Evolutionary conservation across 164 flowering plant species (phyloP).

Genomic region (Cinnamomum chago): DNA sequence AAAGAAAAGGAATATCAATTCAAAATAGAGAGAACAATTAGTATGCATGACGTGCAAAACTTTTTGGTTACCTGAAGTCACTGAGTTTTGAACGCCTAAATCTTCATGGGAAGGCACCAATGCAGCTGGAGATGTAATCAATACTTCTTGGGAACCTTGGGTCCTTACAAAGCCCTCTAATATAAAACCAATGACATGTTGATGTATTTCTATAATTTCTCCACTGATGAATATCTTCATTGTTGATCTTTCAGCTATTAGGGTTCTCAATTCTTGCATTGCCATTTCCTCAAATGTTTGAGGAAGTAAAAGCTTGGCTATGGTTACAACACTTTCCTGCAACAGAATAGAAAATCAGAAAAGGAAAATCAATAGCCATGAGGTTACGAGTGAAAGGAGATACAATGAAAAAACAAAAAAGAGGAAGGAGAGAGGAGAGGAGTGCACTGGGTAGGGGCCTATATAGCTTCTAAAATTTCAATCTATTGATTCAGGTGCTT

Average conservation of each 20-base stretch:
- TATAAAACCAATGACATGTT: conserved; percentile 55
- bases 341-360: not conserved
- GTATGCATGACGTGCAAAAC: too few species aligned
- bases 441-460: too few species aligned
- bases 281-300: conserved; percentile 70
- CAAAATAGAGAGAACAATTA: not conserved
- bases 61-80: conserved; percentile 44
- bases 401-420: not conserved
- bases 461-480: too few species aligned
- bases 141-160: conserved; percentile 42
- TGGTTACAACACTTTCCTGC: conserved; percentile 75
- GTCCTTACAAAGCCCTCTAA: conserved; percentile 70
- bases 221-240: conserved; percentile 64
- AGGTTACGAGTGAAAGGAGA: too few species aligned
- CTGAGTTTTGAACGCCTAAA: conserved; percentile 35
- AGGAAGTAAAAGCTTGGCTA: conserved; percentile 83
- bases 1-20: not conserved
- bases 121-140: conserved; percentile 65
- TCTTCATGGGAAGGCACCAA: conserved; percentile 46
- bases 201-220: conserved; percentile 66
- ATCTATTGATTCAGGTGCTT: too few species aligned
- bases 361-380: not conserved
- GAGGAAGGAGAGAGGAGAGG: not conserved
- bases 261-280: conserved; percentile 73
- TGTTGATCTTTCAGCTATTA: conserved; percentile 66